Evolutionary conservation across 208 protist species (phyloP), one percentile per base, ranked within the genome.

Genomic region (Trypanosomatidae sp.): DNA sequence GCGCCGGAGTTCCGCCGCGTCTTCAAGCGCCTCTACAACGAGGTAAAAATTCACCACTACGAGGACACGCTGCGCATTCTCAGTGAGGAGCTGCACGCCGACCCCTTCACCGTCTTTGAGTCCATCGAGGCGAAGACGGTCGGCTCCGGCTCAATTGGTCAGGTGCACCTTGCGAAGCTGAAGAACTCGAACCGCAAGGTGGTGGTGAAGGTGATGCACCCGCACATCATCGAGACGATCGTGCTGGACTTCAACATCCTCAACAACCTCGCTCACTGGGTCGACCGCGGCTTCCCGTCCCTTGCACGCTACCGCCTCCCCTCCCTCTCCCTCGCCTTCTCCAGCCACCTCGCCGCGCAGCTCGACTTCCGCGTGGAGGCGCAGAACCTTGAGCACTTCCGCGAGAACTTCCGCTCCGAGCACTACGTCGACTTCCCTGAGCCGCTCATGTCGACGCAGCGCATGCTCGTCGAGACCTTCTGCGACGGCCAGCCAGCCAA

Each of bases 141-240:
- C 15, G 93, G 93, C 25, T 95, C 90, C 13, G 93, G 93, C 62
- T 95, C 90, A 1, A 97, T 97, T 84, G 93, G 91, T 0, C 93
- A 97, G 80, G 93, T 97, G n/a, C 93, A 97, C 69, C 68, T 94
- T 25, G 93, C 93, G 12, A 86, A 81, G 47, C 77, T 96, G 49
- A 87, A 84, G 73, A 76, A 79, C 49, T 86, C 81, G 3, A 77
- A 80, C 36, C 79, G 83, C 70, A 82, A 82, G 43, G 90, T 95
- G 53, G 93, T 97, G 15, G 69, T 97, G n/a, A 97, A 97, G 77
- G 91, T 97, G 49, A 95, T 95, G 90, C 93, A 97, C 55, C 93
- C 93, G 17, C 58, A 83, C 59, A 91, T 97, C 66, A 84, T 93
- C 30, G 89, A 97, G 69, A 91, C 76, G 5, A 95, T 96, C 69